Conservation (phyloP, 2,329 filamentous ascomycete species). For the Aureobasidium leucospermi region DNA sequence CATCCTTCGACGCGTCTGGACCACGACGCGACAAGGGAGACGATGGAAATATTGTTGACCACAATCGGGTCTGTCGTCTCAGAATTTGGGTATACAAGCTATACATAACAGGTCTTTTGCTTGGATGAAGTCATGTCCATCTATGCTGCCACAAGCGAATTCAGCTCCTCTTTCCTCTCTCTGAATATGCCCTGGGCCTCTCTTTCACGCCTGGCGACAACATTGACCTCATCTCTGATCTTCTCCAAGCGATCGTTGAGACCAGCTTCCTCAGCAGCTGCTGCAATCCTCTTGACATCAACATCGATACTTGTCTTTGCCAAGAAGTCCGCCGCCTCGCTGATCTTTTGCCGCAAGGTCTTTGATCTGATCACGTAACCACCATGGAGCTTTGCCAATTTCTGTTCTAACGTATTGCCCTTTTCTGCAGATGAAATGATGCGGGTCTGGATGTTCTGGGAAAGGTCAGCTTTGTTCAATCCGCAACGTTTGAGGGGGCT, state of each 20-base stretch:
- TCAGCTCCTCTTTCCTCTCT: slow-evolving; percentile 68
- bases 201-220: slow-evolving; percentile 72
- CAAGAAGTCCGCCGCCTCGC: slow-evolving; percentile 65
- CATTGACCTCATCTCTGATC: slow-evolving; percentile 74
- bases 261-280: slow-evolving; percentile 71
- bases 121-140: neutral
- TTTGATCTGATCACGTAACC: slow-evolving; percentile 86
- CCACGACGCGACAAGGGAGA: neutral
- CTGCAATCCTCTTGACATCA: slow-evolving; percentile 65
- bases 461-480: neutral
- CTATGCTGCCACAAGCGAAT: slow-evolving; percentile 39
- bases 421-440: slow-evolving; percentile 69
- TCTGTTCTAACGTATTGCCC: slow-evolving; percentile 87
- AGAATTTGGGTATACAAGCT: no score
- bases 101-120: no score
- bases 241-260: slow-evolving; percentile 64
- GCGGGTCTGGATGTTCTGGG: slow-evolving; percentile 60
- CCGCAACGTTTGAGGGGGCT: slow-evolving; percentile 25
- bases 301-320: slow-evolving; percentile 66
- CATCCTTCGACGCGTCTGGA: no score
- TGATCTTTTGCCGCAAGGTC: slow-evolving; percentile 70
- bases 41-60: no score
- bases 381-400: slow-evolving; percentile 75
- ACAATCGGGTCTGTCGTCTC: no score
- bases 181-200: slow-evolving; percentile 87